Percentiles rank a stretch among this genome's conserved stretches.
Conservation (phyloP, 2,329 filamentous ascomycete species). For the Mycocentrospora acerina region DNA sequence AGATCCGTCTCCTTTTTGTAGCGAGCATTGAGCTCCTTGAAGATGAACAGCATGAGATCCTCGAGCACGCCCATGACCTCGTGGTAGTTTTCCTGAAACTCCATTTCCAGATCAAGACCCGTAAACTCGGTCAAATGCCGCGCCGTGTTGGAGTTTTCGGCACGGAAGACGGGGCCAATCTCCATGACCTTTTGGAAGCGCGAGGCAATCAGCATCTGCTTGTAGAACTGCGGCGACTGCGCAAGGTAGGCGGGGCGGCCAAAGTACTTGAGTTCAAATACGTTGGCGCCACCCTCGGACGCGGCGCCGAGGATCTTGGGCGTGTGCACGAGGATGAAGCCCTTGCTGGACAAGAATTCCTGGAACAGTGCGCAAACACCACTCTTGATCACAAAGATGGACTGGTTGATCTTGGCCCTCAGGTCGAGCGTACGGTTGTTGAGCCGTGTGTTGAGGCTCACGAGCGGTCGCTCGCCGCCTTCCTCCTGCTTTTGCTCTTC, state of each 20-base stretch:
- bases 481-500: constrained; percentile 54
- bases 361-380: constrained; percentile 70
- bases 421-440: constrained; percentile 94
- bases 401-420: constrained; percentile 85
- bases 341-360: constrained; percentile 73
- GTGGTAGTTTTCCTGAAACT: constrained; percentile 75
- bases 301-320: constrained; percentile 87
- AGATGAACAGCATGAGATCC: constrained; percentile 74
- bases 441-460: constrained; percentile 79
- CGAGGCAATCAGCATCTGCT: constrained; percentile 81
- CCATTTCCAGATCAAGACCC: constrained; percentile 88
- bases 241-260: constrained; percentile 78
- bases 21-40: constrained; percentile 68
- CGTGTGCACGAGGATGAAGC: constrained; percentile 83
- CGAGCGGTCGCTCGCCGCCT: constrained; percentile 64
- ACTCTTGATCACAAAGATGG: constrained; percentile 72
- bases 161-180: constrained; percentile 78
- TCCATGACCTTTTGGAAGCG: constrained; percentile 76
- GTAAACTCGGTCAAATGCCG: constrained; percentile 88
- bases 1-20: constrained; percentile 73
- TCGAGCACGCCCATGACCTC: constrained; percentile 75
- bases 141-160: constrained; percentile 83
- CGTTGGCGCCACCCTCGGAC: constrained; percentile 89
- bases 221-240: constrained; percentile 83
- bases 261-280: constrained; percentile 90